Percentiles rank a stretch among this genome's conserved stretches.
phyloP scores from a whole-genome alignment of 768 basidiomycete genomes.

The Leccinum longicurvipes region DNA sequence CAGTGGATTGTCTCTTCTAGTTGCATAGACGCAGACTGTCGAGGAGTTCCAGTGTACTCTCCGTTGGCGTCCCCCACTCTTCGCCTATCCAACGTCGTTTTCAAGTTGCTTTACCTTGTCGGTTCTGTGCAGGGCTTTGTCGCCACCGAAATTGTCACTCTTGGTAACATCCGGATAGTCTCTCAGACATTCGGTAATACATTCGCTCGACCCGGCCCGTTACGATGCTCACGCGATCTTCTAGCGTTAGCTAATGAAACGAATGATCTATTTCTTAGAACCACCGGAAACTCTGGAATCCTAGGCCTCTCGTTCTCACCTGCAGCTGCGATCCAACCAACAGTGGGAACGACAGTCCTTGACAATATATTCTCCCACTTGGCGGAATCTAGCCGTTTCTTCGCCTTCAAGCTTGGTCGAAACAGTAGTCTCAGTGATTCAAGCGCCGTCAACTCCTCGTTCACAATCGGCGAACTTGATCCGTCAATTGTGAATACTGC shows the following conservation, averaged over 20 bases:
- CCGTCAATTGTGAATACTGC: constrained; percentile 18
- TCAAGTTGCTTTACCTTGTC: constrained; percentile 48
- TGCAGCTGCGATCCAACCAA: constrained; percentile 43
- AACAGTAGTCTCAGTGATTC: constrained; percentile 17
- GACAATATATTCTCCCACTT: constrained; percentile 46
- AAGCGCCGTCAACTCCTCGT: constrained; percentile 36
- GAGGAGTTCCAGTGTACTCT: constrained; percentile 41
- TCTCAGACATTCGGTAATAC: constrained; percentile 47
- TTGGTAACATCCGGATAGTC: constrained; percentile 44
- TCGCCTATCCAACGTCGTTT: constrained; percentile 32
- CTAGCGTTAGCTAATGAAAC: constrained; percentile 47
- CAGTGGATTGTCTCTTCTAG: constrained; percentile 52
- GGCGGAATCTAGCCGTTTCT: constrained; percentile 41
- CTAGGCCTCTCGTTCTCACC: constrained; percentile 52
- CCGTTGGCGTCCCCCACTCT: constrained; percentile 30
- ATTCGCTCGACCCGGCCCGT: neutral
- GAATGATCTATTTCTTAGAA: constrained; percentile 39
- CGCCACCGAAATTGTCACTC: constrained; percentile 42
- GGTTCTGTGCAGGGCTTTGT: constrained; percentile 54
- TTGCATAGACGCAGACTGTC: constrained; percentile 46
- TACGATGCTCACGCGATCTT: neutral
- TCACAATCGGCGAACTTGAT: constrained; percentile 53
- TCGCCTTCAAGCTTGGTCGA: constrained; percentile 49
- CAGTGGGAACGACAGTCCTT: constrained; percentile 43
- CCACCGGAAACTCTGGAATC: constrained; percentile 51